Evolutionary conservation across 192 early-diverging fungal genomes (phyloP).

Genomic region (Entomortierella chlamydospora): DNA sequence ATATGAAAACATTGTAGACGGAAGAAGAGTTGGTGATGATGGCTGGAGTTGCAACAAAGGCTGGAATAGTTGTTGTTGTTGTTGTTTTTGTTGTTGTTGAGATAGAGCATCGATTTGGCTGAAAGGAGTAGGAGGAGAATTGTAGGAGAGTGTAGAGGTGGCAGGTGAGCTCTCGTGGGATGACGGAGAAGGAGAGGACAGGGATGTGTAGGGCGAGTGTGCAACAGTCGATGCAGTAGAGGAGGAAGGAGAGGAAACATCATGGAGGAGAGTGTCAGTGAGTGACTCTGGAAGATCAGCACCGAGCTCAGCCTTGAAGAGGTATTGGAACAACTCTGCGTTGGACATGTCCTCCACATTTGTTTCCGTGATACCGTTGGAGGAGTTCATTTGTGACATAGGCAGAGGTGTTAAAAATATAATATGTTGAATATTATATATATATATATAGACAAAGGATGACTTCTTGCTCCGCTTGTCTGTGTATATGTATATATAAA

Average conservation of each 20-base stretch:
- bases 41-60: slow-evolving; percentile 1
- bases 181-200: slow-evolving; percentile 1
- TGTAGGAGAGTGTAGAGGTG: slow-evolving; percentile 13
- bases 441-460: no score
- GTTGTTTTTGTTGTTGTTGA: no score
- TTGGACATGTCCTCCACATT: slow-evolving; percentile 55
- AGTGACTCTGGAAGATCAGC: slow-evolving; percentile 12
- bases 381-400: neutral
- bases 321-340: slow-evolving; percentile 55
- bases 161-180: slow-evolving; percentile 12
- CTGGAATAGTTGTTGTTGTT: slow-evolving; percentile 21
- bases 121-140: slow-evolving; percentile 20
- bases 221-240: slow-evolving; percentile 4
- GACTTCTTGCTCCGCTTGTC: no score
- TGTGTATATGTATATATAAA: no score
- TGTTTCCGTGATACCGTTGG: slow-evolving; percentile 21
- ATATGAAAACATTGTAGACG: slow-evolving; percentile 42
- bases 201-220: neutral
- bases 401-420: no score
- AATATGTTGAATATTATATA: no score
- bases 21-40: slow-evolving; percentile 11
- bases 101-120: neutral
- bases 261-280: slow-evolving; percentile 10
- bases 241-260: slow-evolving; percentile 21
- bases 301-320: slow-evolving; percentile 54